Evolutionary conservation across 805 yeast genomes (phyloP), one percentile per base, ranked within the genome.

Genomic region (Lipomyces kockii): DNA sequence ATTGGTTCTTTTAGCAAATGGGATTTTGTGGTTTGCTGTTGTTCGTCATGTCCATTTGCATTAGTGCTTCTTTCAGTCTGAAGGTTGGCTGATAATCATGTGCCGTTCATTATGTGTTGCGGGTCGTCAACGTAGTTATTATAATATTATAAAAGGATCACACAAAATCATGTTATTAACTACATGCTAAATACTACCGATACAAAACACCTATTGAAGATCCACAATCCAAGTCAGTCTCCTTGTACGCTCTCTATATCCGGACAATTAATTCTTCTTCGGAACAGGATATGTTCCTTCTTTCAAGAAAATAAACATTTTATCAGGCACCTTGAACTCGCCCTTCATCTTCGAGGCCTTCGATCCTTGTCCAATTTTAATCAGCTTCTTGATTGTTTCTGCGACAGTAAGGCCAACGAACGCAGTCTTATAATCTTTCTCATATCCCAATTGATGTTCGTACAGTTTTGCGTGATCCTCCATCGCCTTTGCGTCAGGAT

Each of bases 281-380:
- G 65, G 60, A 2, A 39, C 64, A 11, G 71, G 71, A 60, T 65
- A 68, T 14, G 62, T 54, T 20, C 69, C 71, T n/a, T 68, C 71
- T 32, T 65, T 65, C 57, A 65, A 49, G 52, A 65, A 68, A 25
- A 55, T 35, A 51, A 59, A 68, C 69, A 64, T 64, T 46, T 69
- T 69, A 37, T 87, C 90, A 5, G 84, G 78, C 1, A 92, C 78
- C 55, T 84, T 85, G 75, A 88, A 85, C 39, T 83, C 86, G 52
- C 83, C 83, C 14, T 82, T 78, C 3, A 88, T 66, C 60, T 82
- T 82, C 2, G 78, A 75, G 0, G 90, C 87, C 51, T 82, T 79
- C 37, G 82, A 76, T 4, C 81, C 70, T 71, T 89, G 92, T 22
- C 84, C 80, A 63, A 84, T 75, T 46, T 77, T 74, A 6, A 88